These are phyloP conservation scores for Hanseniaspora uvarum DNA, from an alignment of 1,139 yeast species.

Conservation along the genomic window DNA sequence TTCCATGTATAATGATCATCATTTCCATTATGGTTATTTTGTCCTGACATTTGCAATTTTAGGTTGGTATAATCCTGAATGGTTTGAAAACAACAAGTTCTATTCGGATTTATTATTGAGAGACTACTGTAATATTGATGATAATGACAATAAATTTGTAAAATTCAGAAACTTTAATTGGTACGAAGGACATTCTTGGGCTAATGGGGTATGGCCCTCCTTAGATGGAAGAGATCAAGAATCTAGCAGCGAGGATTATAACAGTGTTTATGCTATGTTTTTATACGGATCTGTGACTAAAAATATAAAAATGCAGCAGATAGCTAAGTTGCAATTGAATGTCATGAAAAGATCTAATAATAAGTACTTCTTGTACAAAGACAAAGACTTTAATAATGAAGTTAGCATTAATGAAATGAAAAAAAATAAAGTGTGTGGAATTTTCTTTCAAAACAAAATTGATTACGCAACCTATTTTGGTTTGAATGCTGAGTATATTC, in stretches of 20 bases:
- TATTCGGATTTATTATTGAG: constrained; percentile 55
- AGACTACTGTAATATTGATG: constrained; percentile 61
- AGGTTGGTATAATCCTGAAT: constrained; percentile 45
- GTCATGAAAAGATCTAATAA: constrained; percentile 50
- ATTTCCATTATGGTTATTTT: constrained; percentile 72
- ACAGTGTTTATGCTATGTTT: constrained; percentile 60
- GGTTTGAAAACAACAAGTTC: constrained; percentile 42
- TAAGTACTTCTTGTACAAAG: constrained; percentile 45
- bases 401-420: background rate
- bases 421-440: constrained; percentile 63
- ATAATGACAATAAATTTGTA: constrained; percentile 53
- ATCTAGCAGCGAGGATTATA: constrained; percentile 66
- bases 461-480: constrained; percentile 92
- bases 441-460: constrained; percentile 72
- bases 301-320: constrained; percentile 42
- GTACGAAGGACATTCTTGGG: constrained; percentile 75
- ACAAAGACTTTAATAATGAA: background rate
- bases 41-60: constrained; percentile 62
- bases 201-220: constrained; percentile 60
- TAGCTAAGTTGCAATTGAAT: constrained; percentile 55
- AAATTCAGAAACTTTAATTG: constrained; percentile 68
- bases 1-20: constrained; percentile 69
- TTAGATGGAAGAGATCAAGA: constrained; percentile 78
- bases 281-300: constrained; percentile 56
- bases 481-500: constrained; percentile 64